Conservation (phyloP, 1,284 basidiomycete species). For the Pseudozyma pruni region DNA sequence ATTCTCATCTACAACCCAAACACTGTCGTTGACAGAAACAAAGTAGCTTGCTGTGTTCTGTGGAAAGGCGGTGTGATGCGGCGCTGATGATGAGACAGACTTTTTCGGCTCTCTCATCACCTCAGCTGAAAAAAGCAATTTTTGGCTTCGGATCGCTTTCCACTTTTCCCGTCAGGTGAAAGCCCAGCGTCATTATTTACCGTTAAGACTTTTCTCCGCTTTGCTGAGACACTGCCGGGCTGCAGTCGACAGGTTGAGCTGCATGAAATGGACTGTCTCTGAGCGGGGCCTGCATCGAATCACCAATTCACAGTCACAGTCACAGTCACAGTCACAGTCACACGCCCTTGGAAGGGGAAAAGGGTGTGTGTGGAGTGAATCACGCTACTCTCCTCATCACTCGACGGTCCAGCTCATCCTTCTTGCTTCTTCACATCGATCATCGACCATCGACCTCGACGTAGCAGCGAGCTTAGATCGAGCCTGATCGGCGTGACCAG, state of each 20-base stretch:
- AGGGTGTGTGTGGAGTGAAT: conserved; percentile 9
- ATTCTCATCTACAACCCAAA: neutral
- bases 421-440: conserved; percentile 2
- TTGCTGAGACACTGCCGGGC: no score
- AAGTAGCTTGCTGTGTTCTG: neutral
- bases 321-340: conserved; percentile 11
- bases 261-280: no score
- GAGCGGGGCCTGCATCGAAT: conserved; percentile 10
- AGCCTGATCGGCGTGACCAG: no score
- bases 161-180: no score
- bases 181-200: no score
- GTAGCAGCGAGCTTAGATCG: no score
- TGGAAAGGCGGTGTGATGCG: neutral
- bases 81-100: no score
- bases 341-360: conserved; percentile 2
- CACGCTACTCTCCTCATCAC: neutral
- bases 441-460: conserved; percentile 3
- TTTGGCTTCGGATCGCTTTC: no score
- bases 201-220: no score
- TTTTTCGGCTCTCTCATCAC: no score
- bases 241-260: no score
- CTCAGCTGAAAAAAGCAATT: no score
- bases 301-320: neutral
- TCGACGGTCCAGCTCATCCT: neutral
- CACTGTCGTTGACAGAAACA: neutral